phyloP scores from a whole-genome alignment of 352 stramenopile genomes.

The Globisporangium recalcitrans region DNA sequence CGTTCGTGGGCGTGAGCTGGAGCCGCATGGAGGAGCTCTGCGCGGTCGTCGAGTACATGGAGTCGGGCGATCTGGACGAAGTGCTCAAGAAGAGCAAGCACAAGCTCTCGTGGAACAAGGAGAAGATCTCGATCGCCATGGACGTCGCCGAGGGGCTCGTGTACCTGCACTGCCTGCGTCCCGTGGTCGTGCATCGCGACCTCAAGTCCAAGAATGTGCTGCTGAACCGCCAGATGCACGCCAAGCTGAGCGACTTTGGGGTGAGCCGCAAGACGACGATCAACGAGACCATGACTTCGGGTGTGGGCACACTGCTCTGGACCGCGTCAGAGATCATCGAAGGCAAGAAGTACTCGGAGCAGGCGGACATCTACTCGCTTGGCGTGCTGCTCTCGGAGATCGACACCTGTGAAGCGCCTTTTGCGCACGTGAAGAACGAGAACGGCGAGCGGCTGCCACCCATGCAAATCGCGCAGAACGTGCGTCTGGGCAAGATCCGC shows the following conservation, averaged over 20 bases:
- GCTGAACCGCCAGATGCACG: slow-evolving; percentile 54
- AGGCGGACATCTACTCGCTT: slow-evolving; percentile 86
- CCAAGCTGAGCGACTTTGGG: slow-evolving; percentile 87
- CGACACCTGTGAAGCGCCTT: slow-evolving; percentile 62
- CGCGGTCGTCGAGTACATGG: slow-evolving; percentile 78
- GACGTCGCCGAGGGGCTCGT: slow-evolving; percentile 77
- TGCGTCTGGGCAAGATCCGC: slow-evolving; percentile 46
- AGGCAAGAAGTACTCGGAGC: slow-evolving; percentile 81
- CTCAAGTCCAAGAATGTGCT: slow-evolving; percentile 88
- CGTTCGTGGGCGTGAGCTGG: slow-evolving; percentile 71
- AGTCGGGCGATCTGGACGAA: slow-evolving; percentile 55
- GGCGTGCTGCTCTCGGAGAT: slow-evolving; percentile 80
- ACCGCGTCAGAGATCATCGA: slow-evolving; percentile 87
- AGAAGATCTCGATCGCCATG: slow-evolving; percentile 81
- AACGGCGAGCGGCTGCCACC: slow-evolving; percentile 46
- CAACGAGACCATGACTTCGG: slow-evolving; percentile 74
- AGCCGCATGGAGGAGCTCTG: slow-evolving; percentile 59
- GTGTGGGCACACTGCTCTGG: slow-evolving; percentile 78
- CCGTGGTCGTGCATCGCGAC: slow-evolving; percentile 78
- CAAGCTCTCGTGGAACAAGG: slow-evolving; percentile 53
- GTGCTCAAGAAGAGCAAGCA: slow-evolving; percentile 50
- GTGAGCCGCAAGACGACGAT: slow-evolving; percentile 67
- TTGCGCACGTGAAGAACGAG: slow-evolving; percentile 39
- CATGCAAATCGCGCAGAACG: slow-evolving; percentile 69
- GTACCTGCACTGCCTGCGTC: slow-evolving; percentile 75